phyloP scores from a whole-genome alignment of 139 green algal species.

The Dunaliella primolecta region DNA sequence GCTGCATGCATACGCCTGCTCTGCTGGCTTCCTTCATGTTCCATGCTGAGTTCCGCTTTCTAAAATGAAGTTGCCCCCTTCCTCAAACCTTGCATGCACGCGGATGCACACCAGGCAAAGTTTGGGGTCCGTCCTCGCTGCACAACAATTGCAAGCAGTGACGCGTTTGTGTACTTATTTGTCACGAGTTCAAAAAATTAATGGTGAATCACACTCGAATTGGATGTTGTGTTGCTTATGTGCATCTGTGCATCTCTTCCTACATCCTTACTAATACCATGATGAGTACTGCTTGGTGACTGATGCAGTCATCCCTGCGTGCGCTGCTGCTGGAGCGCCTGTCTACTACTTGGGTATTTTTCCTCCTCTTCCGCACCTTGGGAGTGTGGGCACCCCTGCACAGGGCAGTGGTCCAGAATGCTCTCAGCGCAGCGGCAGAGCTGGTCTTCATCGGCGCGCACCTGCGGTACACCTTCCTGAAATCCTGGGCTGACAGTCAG shows the following conservation, averaged over 20 bases:
- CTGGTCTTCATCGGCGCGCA: not conserved
- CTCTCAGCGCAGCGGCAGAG: not conserved
- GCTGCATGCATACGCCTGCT: too few relatives aligned
- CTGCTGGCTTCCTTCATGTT: too few relatives aligned
- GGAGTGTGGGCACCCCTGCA: not conserved
- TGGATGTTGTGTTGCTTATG: not conserved
- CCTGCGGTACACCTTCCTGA: not conserved
- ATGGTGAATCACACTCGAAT: too few relatives aligned
- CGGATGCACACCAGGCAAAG: too few relatives aligned
- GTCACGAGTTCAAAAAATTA: too few relatives aligned
- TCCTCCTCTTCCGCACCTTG: not conserved
- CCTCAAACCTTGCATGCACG: too few relatives aligned
- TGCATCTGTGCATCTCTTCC: not conserved
- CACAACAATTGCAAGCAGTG: too few relatives aligned
- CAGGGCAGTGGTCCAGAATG: not conserved
- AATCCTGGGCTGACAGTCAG: too few relatives aligned
- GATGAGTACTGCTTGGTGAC: not conserved
- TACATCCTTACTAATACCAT: not conserved
- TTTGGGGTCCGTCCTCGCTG: too few relatives aligned
- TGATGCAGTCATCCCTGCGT: not conserved
- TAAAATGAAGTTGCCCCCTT: too few relatives aligned
- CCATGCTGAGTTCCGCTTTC: too few relatives aligned
- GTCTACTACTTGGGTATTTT: not conserved
- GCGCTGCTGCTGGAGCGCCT: not conserved
- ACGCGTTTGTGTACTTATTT: not conserved